Percentiles rank a stretch among this genome's conserved stretches.
Evolutionary conservation across 2,329 filamentous ascomycete species (phyloP).

Genomic region (Alternaria ventricosa): DNA sequence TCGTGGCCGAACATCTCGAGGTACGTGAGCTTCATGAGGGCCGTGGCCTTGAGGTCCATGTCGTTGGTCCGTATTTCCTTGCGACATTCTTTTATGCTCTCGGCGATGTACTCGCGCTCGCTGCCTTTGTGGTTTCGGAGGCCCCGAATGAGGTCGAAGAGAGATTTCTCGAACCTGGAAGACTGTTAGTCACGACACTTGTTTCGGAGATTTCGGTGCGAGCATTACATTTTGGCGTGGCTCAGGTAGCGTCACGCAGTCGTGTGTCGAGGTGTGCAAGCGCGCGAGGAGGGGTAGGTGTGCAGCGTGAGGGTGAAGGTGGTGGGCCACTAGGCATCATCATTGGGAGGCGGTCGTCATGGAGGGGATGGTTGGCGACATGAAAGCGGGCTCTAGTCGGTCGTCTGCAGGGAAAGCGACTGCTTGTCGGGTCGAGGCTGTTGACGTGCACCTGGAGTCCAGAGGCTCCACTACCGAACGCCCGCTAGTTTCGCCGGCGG

Average conservation of each 20-base stretch:
- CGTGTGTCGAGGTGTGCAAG: slow-evolving; percentile 21
- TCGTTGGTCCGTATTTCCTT: slow-evolving; percentile 90
- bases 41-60: slow-evolving; percentile 97
- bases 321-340: slow-evolving; percentile 42
- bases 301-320: slow-evolving; percentile 27
- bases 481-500: slow-evolving; percentile 27
- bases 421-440: background rate
- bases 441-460: slow-evolving; percentile 18
- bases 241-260: slow-evolving; percentile 23
- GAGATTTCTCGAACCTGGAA: slow-evolving; percentile 94
- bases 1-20: slow-evolving; percentile 99
- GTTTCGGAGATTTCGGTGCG: no score
- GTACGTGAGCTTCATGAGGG: slow-evolving; percentile 93
- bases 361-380: background rate
- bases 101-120: slow-evolving; percentile 94
- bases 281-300: slow-evolving; percentile 36
- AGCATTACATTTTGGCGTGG: slow-evolving; percentile 33
- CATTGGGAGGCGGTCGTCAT: slow-evolving; percentile 32
- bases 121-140: slow-evolving; percentile 93
- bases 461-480: slow-evolving; percentile 6
- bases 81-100: slow-evolving; percentile 93
- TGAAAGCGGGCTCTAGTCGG: background rate
- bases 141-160: slow-evolving; percentile 98
- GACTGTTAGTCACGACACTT: slow-evolving; percentile 12
- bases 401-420: background rate